phyloP scores from a whole-genome alignment of 1,284 basidiomycete species.

The Xerocomus minutiporus region DNA sequence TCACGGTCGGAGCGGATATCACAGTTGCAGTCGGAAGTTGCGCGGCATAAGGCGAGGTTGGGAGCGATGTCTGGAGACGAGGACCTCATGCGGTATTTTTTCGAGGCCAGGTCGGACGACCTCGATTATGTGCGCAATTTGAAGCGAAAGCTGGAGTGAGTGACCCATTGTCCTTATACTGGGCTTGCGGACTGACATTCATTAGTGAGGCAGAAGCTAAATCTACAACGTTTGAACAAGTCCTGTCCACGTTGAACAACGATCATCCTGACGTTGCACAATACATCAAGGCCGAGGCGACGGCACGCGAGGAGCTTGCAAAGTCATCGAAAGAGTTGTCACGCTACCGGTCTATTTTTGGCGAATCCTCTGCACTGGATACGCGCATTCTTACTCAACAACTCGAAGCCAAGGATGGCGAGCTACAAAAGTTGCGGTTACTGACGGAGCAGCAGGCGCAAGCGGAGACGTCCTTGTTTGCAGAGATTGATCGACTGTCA shows the following conservation, averaged over 20 bases:
- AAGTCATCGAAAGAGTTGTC: constrained; percentile 47
- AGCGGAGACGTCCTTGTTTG: constrained; percentile 75
- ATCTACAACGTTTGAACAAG: constrained; percentile 47
- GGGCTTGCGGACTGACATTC: neutral
- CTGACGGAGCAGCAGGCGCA: constrained; percentile 51
- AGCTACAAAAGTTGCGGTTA: constrained; percentile 55
- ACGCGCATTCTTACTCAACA: constrained; percentile 46
- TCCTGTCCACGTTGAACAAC: constrained; percentile 41
- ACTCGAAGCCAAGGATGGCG: constrained; percentile 61
- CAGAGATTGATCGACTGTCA: constrained; percentile 84
- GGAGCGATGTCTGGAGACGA: constrained; percentile 72
- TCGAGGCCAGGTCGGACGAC: constrained; percentile 54
- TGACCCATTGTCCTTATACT: neutral
- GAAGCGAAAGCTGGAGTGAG: constrained; percentile 57
- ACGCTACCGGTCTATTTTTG: constrained; percentile 61
- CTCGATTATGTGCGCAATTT: constrained; percentile 61
- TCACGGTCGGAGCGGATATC: constrained; percentile 74
- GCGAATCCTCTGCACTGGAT: constrained; percentile 52
- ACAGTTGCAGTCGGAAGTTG: constrained; percentile 71
- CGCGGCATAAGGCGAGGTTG: constrained; percentile 70
- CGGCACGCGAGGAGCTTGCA: constrained; percentile 50
- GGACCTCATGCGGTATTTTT: constrained; percentile 69
- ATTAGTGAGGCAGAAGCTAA: constrained; percentile 52
- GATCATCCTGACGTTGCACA: constrained; percentile 47
- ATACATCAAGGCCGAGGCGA: constrained; percentile 48